Base-by-base conservation (phyloP, 1,284 basidiomycete genomes). In the Schizophyllum commune region DNA sequence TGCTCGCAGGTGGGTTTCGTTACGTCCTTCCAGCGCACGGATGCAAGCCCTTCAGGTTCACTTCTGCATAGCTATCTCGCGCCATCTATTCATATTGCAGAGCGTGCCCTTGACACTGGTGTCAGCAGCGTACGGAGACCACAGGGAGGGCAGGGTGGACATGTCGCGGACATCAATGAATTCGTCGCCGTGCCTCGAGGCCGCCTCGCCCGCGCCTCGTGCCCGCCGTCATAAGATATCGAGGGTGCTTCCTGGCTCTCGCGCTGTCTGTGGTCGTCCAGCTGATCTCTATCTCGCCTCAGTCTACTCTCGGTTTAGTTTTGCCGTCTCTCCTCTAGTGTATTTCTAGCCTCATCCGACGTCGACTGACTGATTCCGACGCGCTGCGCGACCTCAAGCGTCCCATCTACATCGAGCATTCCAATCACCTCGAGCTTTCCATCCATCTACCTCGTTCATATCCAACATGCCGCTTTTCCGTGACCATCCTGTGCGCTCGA, bases 401-500 rank as follows among this genome's bases (percentile, higher is more conserved):
- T n/a, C n/a, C n/a, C n/a, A n/a, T n/a, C 27, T 27, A 27, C 27
- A 2, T 27, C 27, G 3, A 27, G 27, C 27, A 27, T 27, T 27
- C 27, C 27, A 27, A 27, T 2, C 27, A 27, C 39, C 39, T 47
- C 39, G 9, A 47, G 39, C 39, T 13, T 17, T 47, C 39, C 17
- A 47, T 47, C 17, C 39, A 47, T 47, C 39, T 47, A 17, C 39
- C 13, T 13, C 13, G 13, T 47, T 47, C 39, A 47, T 47, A 47
- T 47, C 39, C 39, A 8, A 3, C 62, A 77, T 75, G 76, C 70
- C 74, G 19, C 70, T 77, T 39, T 76, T 79, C 68, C 73, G 71
- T 59, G 71, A 76, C 53, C 70, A 71, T 65, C 76, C 75, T 51
- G 62, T 78, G 53, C 74, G 75, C 56, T 76, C 75, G 19, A 72